Evolutionary conservation across 495 filamentous ascomycete species (phyloP), one percentile per base, ranked within the genome.

Genomic region (Penicillium chermesinum): DNA sequence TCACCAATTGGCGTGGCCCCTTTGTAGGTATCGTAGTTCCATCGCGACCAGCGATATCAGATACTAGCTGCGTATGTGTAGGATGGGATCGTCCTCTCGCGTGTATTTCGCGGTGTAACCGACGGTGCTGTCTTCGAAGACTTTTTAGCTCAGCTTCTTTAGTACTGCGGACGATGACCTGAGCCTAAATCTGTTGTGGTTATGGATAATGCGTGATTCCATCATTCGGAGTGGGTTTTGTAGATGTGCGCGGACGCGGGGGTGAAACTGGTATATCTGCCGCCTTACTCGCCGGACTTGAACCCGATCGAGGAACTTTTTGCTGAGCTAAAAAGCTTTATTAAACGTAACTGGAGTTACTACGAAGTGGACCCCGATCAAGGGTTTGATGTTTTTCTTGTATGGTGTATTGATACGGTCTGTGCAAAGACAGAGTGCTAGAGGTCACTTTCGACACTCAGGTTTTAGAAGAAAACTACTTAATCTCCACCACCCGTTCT

Each of bases 201-300:
- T 21, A 73, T 72, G 60, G 72, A 75, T 46, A 73, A 75, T 60
- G 61, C 63, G n/a, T 70, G 64, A n/a, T 66, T 73, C 44, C 54
- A 76, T 53, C 54, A 57, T 50, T 56, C 52, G 7, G 56, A 66
- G 9, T 36, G 54, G 38, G 50, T 72, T 13, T 37, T 37, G 35
- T 13, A 37, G 35, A 65, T 37, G 35, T 37, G 13, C 14, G 35
- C 35, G 4, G 35, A 37, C 13, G 15, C 35, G 4, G 35, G 35
- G 35, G 35, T 37, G 13, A 37, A 37, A 37, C 46, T 69, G 4
- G 19, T 64, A 10, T 69, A 53, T 38, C 37, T 57, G 13, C 45
- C 54, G 5, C 41, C 50, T n/a, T 57, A 54, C 25, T 57, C 46
- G 20, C 49, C 54, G 21, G 48, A 53, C 45, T 30, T 55, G 2